Conservation (phyloP, 805 yeast genomes). For the Ogataea trehalophila region DNA sequence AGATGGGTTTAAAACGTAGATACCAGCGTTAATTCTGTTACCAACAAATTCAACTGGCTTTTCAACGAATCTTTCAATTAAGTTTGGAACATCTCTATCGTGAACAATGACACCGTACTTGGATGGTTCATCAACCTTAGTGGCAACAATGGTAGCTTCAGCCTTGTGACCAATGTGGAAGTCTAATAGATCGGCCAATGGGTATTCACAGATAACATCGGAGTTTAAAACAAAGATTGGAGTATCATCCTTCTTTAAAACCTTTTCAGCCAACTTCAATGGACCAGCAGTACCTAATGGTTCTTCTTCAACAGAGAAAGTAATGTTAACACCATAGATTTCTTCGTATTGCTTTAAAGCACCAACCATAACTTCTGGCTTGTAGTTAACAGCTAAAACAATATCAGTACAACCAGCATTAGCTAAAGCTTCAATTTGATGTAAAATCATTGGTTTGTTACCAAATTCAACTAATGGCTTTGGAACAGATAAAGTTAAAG, state of each 20-base stretch:
- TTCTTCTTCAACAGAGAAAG: conserved; percentile 98
- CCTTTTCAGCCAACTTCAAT: conserved; percentile 90
- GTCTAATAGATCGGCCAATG: conserved; percentile 84
- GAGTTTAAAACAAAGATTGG: conserved; percentile 98
- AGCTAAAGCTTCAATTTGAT: conserved; percentile 97
- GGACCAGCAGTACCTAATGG: conserved; percentile 99
- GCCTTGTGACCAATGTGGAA: conserved; percentile 97
- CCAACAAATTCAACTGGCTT: conserved; percentile 99
- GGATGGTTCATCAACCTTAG: conserved; percentile 99
- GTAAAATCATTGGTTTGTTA: conserved; percentile 98
- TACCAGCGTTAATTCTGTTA: conserved; percentile 99
- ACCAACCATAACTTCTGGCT: conserved; percentile 98
- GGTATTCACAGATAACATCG: conserved; percentile 98
- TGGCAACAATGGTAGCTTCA: conserved; percentile 97
- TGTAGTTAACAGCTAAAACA: conserved; percentile 97
- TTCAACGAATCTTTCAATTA: conserved; percentile 98
- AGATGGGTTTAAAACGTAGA: conserved; percentile 95
- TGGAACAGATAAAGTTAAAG: conserved; percentile 90
- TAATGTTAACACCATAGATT: conserved; percentile 89
- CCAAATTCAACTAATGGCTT: conserved; percentile 97
- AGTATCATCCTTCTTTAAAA: conserved; percentile 87
- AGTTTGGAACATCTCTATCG: conserved; percentile 90
- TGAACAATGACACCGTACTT: conserved; percentile 99
- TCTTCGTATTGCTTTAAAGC: conserved; percentile 91
- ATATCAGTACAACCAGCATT: conserved; percentile 98